phyloP scores from a whole-genome alignment of 2,329 filamentous ascomycete genomes.

The Pseudogymnoascus verrucosus region DNA sequence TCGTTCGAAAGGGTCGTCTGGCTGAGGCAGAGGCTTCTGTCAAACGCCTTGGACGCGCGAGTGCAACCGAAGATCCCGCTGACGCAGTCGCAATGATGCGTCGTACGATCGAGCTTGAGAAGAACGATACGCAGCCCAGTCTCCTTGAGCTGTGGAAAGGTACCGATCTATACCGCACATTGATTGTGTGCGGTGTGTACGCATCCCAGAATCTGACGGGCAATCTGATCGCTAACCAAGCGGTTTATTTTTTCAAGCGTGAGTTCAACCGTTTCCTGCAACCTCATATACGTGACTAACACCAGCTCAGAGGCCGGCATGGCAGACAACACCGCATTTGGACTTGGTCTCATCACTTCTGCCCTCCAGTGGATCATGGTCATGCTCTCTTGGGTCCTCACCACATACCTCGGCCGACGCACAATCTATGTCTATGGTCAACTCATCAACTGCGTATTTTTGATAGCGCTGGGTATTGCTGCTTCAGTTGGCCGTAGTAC shows the following conservation, averaged over 20 bases:
- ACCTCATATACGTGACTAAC: conserved; percentile 18
- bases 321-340: conserved; percentile 45
- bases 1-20: conserved; percentile 37
- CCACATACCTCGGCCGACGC: conserved; percentile 53
- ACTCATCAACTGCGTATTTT: conserved; percentile 42
- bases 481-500: conserved; percentile 39
- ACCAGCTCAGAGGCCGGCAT: conserved; percentile 52
- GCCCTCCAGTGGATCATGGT: conserved; percentile 54
- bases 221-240: conserved; percentile 51
- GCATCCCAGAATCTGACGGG: conserved; percentile 54
- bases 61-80: conserved; percentile 26
- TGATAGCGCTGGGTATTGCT: conserved; percentile 52
- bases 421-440: conserved; percentile 58
- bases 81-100: conserved; percentile 52
- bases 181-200: conserved; percentile 50
- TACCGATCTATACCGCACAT: conserved; percentile 44
- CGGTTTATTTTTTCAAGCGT: conserved; percentile 29
- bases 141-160: conserved; percentile 47
- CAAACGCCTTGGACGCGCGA: conserved; percentile 40
- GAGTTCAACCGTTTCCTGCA: conserved; percentile 17
- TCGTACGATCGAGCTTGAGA: conserved; percentile 48
- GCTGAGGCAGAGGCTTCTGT: conserved; percentile 37
- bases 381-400: conserved; percentile 61
- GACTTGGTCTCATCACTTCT: conserved; percentile 56
- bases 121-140: conserved; percentile 32